phyloP scores from a whole-genome alignment of 306 rosid genomes.

The Acacia crassicarpa region DNA sequence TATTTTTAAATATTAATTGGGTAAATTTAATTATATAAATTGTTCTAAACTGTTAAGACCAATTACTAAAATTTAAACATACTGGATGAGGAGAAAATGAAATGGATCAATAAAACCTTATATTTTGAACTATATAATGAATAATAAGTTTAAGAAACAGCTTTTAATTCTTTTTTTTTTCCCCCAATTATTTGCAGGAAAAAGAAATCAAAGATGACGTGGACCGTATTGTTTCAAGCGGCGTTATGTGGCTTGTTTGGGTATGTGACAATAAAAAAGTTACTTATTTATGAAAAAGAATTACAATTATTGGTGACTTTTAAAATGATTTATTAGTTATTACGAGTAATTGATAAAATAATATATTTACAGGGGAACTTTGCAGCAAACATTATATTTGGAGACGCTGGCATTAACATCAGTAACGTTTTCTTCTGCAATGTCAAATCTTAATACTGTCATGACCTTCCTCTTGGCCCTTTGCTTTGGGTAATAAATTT shows the following conservation, averaged over 20 bases:
- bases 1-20: no score
- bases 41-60: no score
- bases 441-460: conserved; percentile 61
- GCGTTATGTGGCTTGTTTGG: conserved; percentile 70
- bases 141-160: not conserved
- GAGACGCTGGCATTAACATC: conserved; percentile 60
- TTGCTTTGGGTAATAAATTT: conserved; percentile 40
- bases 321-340: not conserved
- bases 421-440: conserved; percentile 65
- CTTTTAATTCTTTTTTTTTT: not conserved
- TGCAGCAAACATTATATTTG: conserved; percentile 61
- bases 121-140: not conserved
- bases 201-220: conserved; percentile 48
- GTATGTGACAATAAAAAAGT: conserved; percentile 27
- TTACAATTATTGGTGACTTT: no score
- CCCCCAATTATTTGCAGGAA: conserved; percentile 41
- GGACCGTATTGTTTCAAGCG: conserved; percentile 53
- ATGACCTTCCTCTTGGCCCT: conserved; percentile 64
- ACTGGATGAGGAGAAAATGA: no score
- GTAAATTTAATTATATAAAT: no score
- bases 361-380: conserved; percentile 46
- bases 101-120: not conserved
- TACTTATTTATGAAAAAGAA: not conserved
- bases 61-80: no score
- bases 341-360: no score